phyloP scores from a whole-genome alignment of 2,329 filamentous ascomycete species.

The Penicillium sp. region DNA sequence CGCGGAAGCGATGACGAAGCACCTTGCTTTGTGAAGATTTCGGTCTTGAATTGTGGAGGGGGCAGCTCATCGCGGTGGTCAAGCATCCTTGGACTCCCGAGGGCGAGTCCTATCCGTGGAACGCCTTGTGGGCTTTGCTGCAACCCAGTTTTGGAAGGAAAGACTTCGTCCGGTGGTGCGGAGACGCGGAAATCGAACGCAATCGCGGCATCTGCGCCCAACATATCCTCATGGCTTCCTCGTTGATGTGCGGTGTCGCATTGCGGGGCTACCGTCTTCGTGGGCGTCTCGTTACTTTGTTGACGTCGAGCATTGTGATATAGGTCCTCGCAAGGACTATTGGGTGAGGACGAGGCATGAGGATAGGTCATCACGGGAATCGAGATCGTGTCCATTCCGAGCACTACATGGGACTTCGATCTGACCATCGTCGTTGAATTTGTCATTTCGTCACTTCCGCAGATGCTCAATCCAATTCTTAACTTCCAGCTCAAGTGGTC shows the following conservation, averaged over 20 bases:
- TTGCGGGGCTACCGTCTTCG: too few relatives aligned
- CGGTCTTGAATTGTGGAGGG: slow-evolving; percentile 12
- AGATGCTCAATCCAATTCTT: background rate
- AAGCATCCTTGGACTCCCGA: slow-evolving; percentile 58
- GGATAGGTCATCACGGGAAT: slow-evolving; percentile 28
- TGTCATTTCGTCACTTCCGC: slow-evolving; percentile 21
- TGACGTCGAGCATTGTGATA: too few relatives aligned
- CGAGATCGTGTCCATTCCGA: slow-evolving; percentile 25
- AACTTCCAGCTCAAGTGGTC: too few relatives aligned
- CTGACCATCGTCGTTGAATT: slow-evolving; percentile 24
- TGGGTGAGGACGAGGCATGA: slow-evolving; percentile 25
- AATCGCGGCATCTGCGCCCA: slow-evolving; percentile 7
- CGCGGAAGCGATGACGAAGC: slow-evolving; percentile 18
- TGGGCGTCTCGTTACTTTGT: too few relatives aligned
- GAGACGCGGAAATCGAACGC: slow-evolving; percentile 30
- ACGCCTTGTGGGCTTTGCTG: slow-evolving; percentile 28
- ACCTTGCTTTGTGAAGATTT: slow-evolving; percentile 7
- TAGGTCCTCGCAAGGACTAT: slow-evolving; percentile 22
- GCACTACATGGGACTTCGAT: slow-evolving; percentile 20
- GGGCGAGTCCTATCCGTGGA: slow-evolving; percentile 63
- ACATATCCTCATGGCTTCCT: slow-evolving; percentile 11
- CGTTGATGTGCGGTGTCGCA: slow-evolving; percentile 11
- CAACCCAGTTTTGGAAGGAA: slow-evolving; percentile 11
- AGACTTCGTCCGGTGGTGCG: slow-evolving; percentile 21
- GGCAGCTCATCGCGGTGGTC: slow-evolving; percentile 16